These are phyloP conservation scores for Pythium sp. DNA, from an alignment of 352 stramenopile genomes.

Conservation along the genomic window DNA sequence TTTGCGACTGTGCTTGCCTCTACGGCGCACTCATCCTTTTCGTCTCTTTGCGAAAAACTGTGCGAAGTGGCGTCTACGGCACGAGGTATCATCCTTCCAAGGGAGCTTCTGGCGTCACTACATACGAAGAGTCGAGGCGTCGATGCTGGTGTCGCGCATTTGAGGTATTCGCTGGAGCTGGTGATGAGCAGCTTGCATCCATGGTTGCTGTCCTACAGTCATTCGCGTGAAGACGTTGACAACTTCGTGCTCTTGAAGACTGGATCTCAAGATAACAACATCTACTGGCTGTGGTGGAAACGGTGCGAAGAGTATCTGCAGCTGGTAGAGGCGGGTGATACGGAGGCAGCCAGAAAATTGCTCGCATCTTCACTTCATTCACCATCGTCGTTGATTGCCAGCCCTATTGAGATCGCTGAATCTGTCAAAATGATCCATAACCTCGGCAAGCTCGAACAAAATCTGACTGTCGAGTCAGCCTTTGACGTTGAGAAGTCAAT, in stretches of 20 bases:
- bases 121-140: constrained; percentile 27
- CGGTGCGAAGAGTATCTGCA: constrained; percentile 21
- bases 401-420: neutral
- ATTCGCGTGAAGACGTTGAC: constrained; percentile 35
- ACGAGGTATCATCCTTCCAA: constrained; percentile 10
- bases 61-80: constrained; percentile 13
- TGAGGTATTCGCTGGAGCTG: constrained; percentile 26
- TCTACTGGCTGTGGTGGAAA: constrained; percentile 48
- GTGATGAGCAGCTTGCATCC: constrained; percentile 30
- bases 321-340: neutral
- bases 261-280: constrained; percentile 27
- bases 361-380: neutral
- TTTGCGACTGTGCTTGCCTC: constrained; percentile 3
- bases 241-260: constrained; percentile 27
- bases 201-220: constrained; percentile 38
- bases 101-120: constrained; percentile 25
- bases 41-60: constrained; percentile 15
- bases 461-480: neutral
- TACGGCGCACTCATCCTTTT: constrained; percentile 25
- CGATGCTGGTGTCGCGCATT: constrained; percentile 31
- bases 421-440: constrained; percentile 10
- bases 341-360: constrained; percentile 1
- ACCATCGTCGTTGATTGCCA: constrained; percentile 2
- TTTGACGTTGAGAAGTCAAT: neutral
- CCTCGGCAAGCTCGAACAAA: constrained; percentile 10